A percentile compares a stretch with the other conserved stretches of the same genome.
These are phyloP conservation scores for Rhodotorula graminis DNA, from an alignment of 768 basidiomycete species.

Conservation along the genomic window DNA sequence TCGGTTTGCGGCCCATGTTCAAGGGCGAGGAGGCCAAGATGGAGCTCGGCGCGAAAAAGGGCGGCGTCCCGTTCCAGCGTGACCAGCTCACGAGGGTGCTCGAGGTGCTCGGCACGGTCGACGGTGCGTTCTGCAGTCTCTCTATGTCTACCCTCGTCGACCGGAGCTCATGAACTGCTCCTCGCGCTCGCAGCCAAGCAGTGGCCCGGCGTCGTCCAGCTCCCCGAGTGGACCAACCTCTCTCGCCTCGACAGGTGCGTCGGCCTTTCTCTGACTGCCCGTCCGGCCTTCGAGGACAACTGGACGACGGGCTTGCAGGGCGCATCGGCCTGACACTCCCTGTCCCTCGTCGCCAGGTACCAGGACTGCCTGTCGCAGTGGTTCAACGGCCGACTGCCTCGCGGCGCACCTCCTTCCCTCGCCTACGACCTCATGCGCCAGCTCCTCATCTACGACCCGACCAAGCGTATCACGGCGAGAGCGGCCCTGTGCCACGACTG, in stretches of 20 bases:
- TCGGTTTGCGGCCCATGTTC: conserved; percentile 91
- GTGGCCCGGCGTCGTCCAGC: conserved; percentile 67
- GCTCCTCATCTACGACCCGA: conserved; percentile 87
- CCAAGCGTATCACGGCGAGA: conserved; percentile 72
- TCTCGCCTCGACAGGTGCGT: conserved; percentile 6
- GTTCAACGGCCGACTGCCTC: conserved; percentile 53
- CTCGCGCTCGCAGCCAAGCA: conserved; percentile 59
- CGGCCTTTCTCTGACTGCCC: not conserved
- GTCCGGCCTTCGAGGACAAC: too few relatives aligned
- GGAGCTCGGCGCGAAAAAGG: conserved; percentile 69
- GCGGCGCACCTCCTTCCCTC: conserved; percentile 58
- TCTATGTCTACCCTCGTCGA: too few relatives aligned
- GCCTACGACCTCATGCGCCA: conserved; percentile 75
- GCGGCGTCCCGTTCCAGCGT: conserved; percentile 86
- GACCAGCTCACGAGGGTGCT: conserved; percentile 96
- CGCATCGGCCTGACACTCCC: too few relatives aligned
- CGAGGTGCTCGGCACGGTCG: conserved; percentile 83
- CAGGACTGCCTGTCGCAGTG: conserved; percentile 65
- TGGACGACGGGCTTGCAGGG: too few relatives aligned
- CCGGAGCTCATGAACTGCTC: not conserved
- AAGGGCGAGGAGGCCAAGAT: conserved; percentile 98
- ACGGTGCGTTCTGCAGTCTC: conserved; percentile 55
- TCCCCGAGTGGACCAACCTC: conserved; percentile 38
- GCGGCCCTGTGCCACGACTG: conserved; percentile 79
- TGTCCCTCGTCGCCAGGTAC: conserved; percentile 52